Conservation (phyloP, 2,329 filamentous ascomycete species). For the Aspergillus phoenicis region DNA sequence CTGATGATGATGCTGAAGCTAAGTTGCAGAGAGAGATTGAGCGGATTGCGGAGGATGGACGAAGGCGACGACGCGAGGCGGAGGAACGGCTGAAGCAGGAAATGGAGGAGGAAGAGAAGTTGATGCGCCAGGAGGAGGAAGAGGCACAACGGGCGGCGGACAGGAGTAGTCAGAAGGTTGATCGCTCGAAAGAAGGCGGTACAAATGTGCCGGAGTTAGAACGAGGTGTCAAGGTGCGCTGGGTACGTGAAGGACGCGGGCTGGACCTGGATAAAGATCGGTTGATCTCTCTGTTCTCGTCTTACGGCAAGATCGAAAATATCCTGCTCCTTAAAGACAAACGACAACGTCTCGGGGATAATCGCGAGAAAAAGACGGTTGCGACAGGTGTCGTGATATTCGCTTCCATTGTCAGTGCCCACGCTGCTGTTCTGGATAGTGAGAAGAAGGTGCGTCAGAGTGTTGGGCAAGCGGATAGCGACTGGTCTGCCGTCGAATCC, state of each 20-base stretch:
- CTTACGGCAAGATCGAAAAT: conserved; percentile 61
- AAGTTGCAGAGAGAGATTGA: conserved; percentile 58
- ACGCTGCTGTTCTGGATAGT: conserved; percentile 58
- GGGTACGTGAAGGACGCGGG: conserved; percentile 52
- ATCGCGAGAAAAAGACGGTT: conserved; percentile 54
- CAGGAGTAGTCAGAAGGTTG: conserved; percentile 35
- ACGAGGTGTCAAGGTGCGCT: conserved; percentile 61
- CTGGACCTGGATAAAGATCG: conserved; percentile 52
- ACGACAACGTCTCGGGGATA: conserved; percentile 53
- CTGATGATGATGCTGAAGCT: conserved; percentile 45
- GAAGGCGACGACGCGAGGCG: conserved; percentile 54
- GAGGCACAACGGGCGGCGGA: conserved; percentile 45
- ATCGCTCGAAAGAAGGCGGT: conserved; percentile 41
- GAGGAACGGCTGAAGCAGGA: conserved; percentile 50
- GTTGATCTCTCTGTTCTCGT: conserved; percentile 51
- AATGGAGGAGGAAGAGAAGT: conserved; percentile 44
- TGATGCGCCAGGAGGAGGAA: conserved; percentile 45
- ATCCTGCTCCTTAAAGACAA: conserved; percentile 60
- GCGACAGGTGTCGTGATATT: conserved; percentile 60
- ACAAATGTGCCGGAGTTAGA: conserved; percentile 56
- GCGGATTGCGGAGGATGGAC: conserved; percentile 56
- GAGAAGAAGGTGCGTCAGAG: conserved; percentile 37
- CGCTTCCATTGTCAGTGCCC: conserved; percentile 59
- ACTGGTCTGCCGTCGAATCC: conserved; percentile 55
- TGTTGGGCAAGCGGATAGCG: conserved; percentile 34